Conservation (phyloP, 2,329 filamentous ascomycete species). For the Alternaria tenuissima region DNA sequence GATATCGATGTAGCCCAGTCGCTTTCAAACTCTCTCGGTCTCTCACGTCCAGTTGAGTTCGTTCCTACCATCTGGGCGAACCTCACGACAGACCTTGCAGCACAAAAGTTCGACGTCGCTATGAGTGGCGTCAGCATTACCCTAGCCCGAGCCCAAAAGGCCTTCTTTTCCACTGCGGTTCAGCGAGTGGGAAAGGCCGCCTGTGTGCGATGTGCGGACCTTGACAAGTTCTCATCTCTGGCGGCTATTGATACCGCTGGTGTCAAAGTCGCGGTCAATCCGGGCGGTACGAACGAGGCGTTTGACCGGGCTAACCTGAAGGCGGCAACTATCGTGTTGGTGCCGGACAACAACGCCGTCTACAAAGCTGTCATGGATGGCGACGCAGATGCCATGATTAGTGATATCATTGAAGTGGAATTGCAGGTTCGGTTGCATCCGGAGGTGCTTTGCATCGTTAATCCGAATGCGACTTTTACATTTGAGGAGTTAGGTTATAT, state of each 20-base stretch:
- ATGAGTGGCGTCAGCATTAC: slow-evolving; percentile 27
- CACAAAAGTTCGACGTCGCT: slow-evolving; percentile 20
- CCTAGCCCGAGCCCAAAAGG: slow-evolving; percentile 12
- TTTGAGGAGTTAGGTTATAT: slow-evolving; percentile 24
- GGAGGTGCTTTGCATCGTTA: slow-evolving; percentile 16
- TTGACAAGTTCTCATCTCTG: slow-evolving; percentile 12
- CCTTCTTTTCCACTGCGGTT: slow-evolving; percentile 19
- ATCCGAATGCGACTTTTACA: slow-evolving; percentile 18
- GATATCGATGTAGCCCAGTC: slow-evolving; percentile 21
- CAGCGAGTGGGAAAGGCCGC: slow-evolving; percentile 21
- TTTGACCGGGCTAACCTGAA: slow-evolving; percentile 24
- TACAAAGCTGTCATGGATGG: slow-evolving; percentile 23
- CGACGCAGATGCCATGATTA: slow-evolving; percentile 23
- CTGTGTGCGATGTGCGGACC: slow-evolving; percentile 19
- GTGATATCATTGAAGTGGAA: slow-evolving; percentile 22
- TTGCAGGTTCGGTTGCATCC: slow-evolving; percentile 22
- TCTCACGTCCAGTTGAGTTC: slow-evolving; percentile 16
- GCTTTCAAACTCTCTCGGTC: slow-evolving; percentile 18
- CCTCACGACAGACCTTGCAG: slow-evolving; percentile 10
- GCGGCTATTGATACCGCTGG: slow-evolving; percentile 20
- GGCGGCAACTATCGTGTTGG: slow-evolving; percentile 13
- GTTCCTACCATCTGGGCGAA: slow-evolving; percentile 22
- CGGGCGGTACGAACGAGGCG: slow-evolving; percentile 21
- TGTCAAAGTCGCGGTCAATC: slow-evolving; percentile 22
- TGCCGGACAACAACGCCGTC: slow-evolving; percentile 23